Percentiles rank a stretch among this genome's conserved stretches.
These are phyloP conservation scores for Trichoderma endophyticum DNA, from an alignment of 2,329 filamentous ascomycete genomes.

Conservation along the genomic window DNA sequence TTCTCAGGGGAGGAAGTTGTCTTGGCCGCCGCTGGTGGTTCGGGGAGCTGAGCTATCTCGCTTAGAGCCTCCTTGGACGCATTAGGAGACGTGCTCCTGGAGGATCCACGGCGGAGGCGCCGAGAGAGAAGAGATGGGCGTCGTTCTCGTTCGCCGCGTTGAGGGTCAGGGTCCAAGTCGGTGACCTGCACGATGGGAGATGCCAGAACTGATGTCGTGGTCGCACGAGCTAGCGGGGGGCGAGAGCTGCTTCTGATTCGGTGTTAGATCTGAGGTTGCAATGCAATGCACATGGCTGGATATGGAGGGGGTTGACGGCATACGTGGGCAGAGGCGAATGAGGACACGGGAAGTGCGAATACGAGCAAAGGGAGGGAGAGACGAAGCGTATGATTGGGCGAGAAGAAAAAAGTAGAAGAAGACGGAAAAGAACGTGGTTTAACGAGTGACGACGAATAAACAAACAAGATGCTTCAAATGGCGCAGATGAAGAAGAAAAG, in stretches of 20 bases:
- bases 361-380: neutral
- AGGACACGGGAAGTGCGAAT: slow-evolving; percentile 5
- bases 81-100: slow-evolving; percentile 15
- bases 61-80: slow-evolving; percentile 13
- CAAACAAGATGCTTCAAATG: neutral
- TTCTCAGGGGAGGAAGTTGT: slow-evolving; percentile 30
- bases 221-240: slow-evolving; percentile 29
- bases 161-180: slow-evolving; percentile 35
- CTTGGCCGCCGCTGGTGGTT: slow-evolving; percentile 29
- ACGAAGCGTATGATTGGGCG: neutral
- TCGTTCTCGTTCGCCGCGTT: slow-evolving; percentile 22
- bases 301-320: slow-evolving; percentile 5
- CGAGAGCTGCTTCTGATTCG: slow-evolving; percentile 25
- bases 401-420: neutral
- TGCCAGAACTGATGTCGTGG: slow-evolving; percentile 51
- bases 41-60: slow-evolving; percentile 24
- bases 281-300: neutral
- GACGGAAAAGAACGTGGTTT: neutral
- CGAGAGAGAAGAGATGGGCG: slow-evolving; percentile 51
- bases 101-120: slow-evolving; percentile 57
- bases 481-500: neutral
- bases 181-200: slow-evolving; percentile 63
- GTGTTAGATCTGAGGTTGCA: slow-evolving; percentile 9
- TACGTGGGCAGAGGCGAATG: slow-evolving; percentile 5
- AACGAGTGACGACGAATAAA: neutral